A percentile compares a stretch with the other conserved stretches of the same genome.
These are phyloP conservation scores for Pueraria montana DNA, from an alignment of 306 rosid genomes.

Conservation along the genomic window DNA sequence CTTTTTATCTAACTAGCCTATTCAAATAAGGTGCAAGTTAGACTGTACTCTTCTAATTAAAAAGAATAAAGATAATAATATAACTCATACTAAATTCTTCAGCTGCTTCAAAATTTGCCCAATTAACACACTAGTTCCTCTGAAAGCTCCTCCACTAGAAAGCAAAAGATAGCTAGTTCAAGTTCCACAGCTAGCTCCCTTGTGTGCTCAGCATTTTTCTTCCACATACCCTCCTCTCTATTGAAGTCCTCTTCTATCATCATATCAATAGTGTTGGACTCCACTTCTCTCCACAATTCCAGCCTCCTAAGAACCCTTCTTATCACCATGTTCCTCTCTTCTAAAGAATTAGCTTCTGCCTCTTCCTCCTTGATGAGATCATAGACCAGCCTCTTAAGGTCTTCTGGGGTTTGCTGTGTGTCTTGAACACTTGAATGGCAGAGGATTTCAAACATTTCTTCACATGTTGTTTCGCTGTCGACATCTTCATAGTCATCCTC, in stretches of 20 bases:
- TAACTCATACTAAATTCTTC: slow-evolving; percentile 47
- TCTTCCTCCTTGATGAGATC: slow-evolving; percentile 82
- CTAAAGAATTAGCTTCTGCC: slow-evolving; percentile 28
- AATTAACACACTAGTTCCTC: slow-evolving; percentile 64
- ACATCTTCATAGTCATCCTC: slow-evolving; percentile 52
- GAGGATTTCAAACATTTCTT: slow-evolving; percentile 60
- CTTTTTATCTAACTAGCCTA: slow-evolving; percentile 56
- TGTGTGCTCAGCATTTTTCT: slow-evolving; percentile 53
- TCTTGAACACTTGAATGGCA: slow-evolving; percentile 44
- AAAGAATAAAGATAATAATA: slow-evolving; percentile 50
- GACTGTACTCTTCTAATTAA: slow-evolving; percentile 52
- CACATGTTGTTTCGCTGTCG: slow-evolving; percentile 16
- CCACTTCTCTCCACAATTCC: slow-evolving; percentile 80
- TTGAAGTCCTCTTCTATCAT: slow-evolving; percentile 80
- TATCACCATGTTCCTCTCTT: slow-evolving; percentile 54
- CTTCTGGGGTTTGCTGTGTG: slow-evolving; percentile 48
- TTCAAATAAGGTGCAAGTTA: slow-evolving; percentile 55
- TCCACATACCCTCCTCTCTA: slow-evolving; percentile 70
- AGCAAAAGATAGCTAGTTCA: slow-evolving; percentile 70
- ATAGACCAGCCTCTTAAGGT: slow-evolving; percentile 63
- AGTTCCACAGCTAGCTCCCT: slow-evolving; percentile 66
- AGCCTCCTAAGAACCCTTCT: slow-evolving; percentile 63
- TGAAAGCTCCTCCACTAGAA: slow-evolving; percentile 74
- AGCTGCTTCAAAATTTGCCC: slow-evolving; percentile 42
- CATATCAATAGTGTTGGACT: slow-evolving; percentile 80